Evolutionary conservation across 1,139 yeast genomes (phyloP), one percentile per base, ranked within the genome.

Genomic region (Ogataea hybrid): DNA sequence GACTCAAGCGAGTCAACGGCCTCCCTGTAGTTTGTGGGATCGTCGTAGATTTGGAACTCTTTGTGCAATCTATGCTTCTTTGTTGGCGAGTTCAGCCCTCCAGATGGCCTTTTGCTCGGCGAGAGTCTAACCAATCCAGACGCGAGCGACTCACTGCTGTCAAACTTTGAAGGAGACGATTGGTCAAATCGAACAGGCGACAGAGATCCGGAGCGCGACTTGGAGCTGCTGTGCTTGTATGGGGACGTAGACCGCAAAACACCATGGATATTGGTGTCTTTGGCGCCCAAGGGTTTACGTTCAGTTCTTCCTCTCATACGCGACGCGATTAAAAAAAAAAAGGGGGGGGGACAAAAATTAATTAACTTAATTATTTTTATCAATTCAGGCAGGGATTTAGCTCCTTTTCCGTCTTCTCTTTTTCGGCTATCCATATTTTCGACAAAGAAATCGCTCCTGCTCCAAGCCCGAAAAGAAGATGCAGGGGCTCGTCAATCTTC

Each of bases 401-500:
- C 25, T 41, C 42, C 25, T 49, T 44, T 15, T 29, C 35, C 50
- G 51, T 41, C 30, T 62, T 63, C 35, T 55, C 56, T 38, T 55
- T 52, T 11, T 64, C 59, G 33, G 50, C 54, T 21, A 59, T 51
- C 69, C 71, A 70, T 15, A 70, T 60, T 48, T 70, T 70, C 15
- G 62, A 49, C 14, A 69, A 51, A 0, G 73, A 71, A 14, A 64
- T 52, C 7, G 59, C 29, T 31, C 71, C 75, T 12, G 75, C 69
- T 15, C 61, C 58, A 25, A 64, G 56, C 9, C 56, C 58, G 39
- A 55, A 52, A 33, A 50, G 36, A 25, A 40, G 58, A 61, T 50
- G 62, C 53, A 54, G 53, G 41, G 43, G 55, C 58, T 41, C 53
- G 61, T 28, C 64, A 61, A 53, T 55, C 37, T 53, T 48, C 11